Evolutionary conservation across 371 early-diverging fungal species (phyloP).

Genomic region (Mortierella sp.): DNA sequence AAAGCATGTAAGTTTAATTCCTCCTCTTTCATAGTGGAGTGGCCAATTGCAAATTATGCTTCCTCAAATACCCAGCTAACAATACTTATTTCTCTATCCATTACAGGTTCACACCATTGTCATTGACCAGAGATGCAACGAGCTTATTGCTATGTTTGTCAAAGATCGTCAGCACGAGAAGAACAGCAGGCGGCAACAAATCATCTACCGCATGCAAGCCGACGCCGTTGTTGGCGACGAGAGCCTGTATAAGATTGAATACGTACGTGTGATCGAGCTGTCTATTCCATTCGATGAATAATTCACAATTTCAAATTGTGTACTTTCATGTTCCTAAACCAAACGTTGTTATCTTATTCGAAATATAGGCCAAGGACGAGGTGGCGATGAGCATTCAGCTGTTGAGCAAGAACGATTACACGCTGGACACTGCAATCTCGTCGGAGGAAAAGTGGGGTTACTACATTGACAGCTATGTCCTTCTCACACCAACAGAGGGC

Average conservation of each 20-base stretch:
- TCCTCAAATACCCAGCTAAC: background rate
- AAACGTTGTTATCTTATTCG: background rate
- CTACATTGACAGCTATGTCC: slow-evolving; percentile 94
- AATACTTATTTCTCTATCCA: background rate
- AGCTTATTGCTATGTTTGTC: slow-evolving; percentile 76
- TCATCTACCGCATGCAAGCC: slow-evolving; percentile 87
- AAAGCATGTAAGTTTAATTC: slow-evolving; percentile 76
- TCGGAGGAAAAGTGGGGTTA: slow-evolving; percentile 93
- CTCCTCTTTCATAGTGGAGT: too few relatives aligned
- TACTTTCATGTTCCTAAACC: background rate
- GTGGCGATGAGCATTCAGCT: slow-evolving; percentile 86
- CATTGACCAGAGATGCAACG: slow-evolving; percentile 67
- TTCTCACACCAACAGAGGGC: slow-evolving; percentile 83
- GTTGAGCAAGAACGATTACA: slow-evolving; percentile 88
- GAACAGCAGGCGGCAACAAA: slow-evolving; percentile 77
- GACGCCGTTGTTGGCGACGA: slow-evolving; percentile 88
- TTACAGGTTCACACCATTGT: slow-evolving; percentile 67
- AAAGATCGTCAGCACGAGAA: slow-evolving; percentile 65
- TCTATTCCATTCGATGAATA: background rate
- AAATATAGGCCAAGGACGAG: slow-evolving; percentile 67
- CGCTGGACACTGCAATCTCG: slow-evolving; percentile 79
- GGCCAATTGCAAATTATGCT: background rate
- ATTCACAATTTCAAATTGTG: background rate
- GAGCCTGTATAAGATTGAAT: slow-evolving; percentile 88
- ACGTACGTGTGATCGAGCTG: slow-evolving; percentile 67